Conservation (phyloP, 23 red algal species). For the Porphyridium purpureum region DNA sequence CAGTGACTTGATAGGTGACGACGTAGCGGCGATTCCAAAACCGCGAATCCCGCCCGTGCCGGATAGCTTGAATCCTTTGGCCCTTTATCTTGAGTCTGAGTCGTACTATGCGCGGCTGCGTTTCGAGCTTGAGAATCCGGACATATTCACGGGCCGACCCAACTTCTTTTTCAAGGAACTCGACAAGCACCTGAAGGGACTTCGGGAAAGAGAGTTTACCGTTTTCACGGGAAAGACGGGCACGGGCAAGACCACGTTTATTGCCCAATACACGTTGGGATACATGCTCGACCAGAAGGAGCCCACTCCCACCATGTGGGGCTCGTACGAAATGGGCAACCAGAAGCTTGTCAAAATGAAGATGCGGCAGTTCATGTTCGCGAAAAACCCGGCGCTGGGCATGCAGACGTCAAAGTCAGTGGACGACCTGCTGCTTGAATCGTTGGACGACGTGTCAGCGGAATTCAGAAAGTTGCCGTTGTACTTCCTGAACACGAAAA, state of each 20-base stretch:
- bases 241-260: constrained; percentile 75
- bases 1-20: too few relatives aligned
- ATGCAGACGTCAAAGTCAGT: background rate
- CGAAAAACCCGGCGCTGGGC: background rate
- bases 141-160: too few relatives aligned
- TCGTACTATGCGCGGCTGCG: too few relatives aligned
- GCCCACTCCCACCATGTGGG: constrained; percentile 65
- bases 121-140: too few relatives aligned
- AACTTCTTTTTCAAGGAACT: too few relatives aligned
- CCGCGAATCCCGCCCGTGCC: too few relatives aligned
- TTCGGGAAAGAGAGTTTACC: constrained; percentile 56
- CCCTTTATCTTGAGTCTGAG: too few relatives aligned
- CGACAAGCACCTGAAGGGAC: constrained; percentile 39
- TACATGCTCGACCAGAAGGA: constrained; percentile 70
- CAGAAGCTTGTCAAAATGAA: constrained; percentile 26
- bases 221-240: constrained; percentile 72
- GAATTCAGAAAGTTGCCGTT: background rate
- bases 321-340: constrained; percentile 71
- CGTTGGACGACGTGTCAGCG: background rate
- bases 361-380: constrained; percentile 19
- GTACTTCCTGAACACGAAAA: background rate
- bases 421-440: too few relatives aligned
- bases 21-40: too few relatives aligned
- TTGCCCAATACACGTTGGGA: constrained; percentile 66
- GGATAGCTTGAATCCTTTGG: too few relatives aligned